Evolutionary conservation across 805 yeast species (phyloP), one percentile per base, ranked within the genome.

Genomic region (Ogataea saltuana): DNA sequence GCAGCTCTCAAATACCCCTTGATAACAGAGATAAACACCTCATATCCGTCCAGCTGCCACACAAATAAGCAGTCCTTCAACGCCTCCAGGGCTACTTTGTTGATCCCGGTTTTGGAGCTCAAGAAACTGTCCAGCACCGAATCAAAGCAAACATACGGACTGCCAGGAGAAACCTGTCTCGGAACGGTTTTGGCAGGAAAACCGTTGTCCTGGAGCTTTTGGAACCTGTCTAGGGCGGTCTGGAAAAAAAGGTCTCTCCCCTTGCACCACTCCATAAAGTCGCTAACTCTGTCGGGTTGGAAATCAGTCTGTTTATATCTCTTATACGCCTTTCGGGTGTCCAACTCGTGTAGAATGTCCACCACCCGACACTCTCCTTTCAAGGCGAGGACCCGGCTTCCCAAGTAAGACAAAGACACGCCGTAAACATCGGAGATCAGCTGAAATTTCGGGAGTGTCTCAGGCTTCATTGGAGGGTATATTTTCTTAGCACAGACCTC

Each of bases 1-100:
- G 41, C 23, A 12, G 32, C 26, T 27, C 47, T 32, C 9, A 42
- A 13, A 16, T 34, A 49, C 2, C 53, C 50, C 18, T 42, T 45
- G 15, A 49, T 19, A 22, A 48, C 50, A 2, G 51, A 32, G 2
- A 48, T 15, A 22, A 46, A 50, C 6, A 48, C 50, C 37, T 50
- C 49, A 37, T 51, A 54, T 10, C 58, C 58, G 33, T 54, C 58
- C n/a, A 54, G 20, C 27, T 54, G 58, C 58, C 58, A 54, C 15
- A 54, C 49, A 40, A 51, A 46, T 15, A 42, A 29, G 38, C 58
- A 54, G 32, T 54, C 56, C 28, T 48, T 49, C 13, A 54, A n/a
- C 5, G 50, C 41, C 18, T 40, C 47, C 11, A 42, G 32, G 2
- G 49, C 33, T n/a, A 23, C 25, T 4, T 27, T 15, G 34, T 40